These are phyloP conservation scores for Limonium bicolor DNA, from an alignment of 148 eudicot species.

Conservation along the genomic window DNA sequence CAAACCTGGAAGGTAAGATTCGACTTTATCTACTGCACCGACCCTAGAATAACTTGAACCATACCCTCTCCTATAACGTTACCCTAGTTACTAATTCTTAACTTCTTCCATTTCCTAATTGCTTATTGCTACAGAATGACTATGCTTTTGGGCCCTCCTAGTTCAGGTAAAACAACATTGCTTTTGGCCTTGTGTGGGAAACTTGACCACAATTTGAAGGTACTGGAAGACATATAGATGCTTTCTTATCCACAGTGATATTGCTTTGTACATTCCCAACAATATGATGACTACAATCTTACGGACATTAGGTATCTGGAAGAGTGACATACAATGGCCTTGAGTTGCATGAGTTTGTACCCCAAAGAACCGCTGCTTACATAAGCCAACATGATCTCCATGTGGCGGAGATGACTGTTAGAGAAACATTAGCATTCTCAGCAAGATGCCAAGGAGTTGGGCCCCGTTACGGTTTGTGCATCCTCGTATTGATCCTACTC, in stretches of 20 bases:
- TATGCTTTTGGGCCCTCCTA: conserved; percentile 7
- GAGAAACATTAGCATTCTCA: conserved; percentile 11
- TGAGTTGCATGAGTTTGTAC: conserved; percentile 11
- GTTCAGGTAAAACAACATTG: conserved; percentile 6
- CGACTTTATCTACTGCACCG: too few species aligned
- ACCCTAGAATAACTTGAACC: background rate
- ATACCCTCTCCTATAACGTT: background rate
- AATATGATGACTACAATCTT: too few species aligned
- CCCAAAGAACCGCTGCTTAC: conserved; percentile 11
- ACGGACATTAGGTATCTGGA: too few species aligned
- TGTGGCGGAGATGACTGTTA: conserved; percentile 10
- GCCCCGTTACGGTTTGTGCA: conserved; percentile 6
- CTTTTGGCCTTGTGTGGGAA: conserved; percentile 4
- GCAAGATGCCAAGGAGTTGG: conserved; percentile 13
- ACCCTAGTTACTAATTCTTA: background rate
- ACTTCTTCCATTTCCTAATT: too few species aligned
- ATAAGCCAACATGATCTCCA: conserved; percentile 12
- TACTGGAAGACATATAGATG: too few species aligned
- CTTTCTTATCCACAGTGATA: too few species aligned
- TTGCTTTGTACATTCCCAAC: too few species aligned
- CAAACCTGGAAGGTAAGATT: conserved; percentile 5
- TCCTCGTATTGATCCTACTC: too few species aligned
- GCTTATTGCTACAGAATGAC: conserved; percentile 7
- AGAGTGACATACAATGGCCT: conserved; percentile 11
- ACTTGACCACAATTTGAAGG: conserved; percentile 2